These are phyloP conservation scores for Cucumis cinereus DNA, from an alignment of 306 rosid genomes.

Conservation along the genomic window DNA sequence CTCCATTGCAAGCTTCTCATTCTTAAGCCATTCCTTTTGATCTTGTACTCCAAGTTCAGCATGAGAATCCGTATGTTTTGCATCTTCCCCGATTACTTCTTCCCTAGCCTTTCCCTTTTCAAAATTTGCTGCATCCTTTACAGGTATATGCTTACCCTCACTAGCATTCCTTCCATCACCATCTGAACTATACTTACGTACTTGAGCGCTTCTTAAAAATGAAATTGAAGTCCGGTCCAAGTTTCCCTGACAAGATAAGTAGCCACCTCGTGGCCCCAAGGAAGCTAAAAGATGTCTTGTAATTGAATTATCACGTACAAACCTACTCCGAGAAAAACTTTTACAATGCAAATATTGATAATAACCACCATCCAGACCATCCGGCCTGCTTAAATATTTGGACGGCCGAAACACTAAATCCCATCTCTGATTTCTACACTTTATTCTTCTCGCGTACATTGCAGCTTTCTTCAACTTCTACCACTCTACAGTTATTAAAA, in stretches of 20 bases:
- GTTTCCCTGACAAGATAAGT: constrained; percentile 21
- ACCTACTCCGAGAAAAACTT: constrained; percentile 13
- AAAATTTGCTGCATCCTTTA: constrained; percentile 35
- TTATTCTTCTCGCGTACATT: constrained; percentile 72
- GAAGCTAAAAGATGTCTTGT: constrained; percentile 33
- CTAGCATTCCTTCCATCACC: constrained; percentile 84
- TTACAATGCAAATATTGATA: constrained; percentile 26
- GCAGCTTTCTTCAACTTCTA: constrained; percentile 25
- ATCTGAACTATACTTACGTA: constrained; percentile 57
- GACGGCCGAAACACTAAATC: constrained; percentile 39
- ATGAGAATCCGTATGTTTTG: constrained; percentile 37
- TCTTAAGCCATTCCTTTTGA: constrained; percentile 80
- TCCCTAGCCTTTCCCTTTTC: constrained; percentile 31
- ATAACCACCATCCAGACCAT: constrained; percentile 19
- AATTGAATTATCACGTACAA: constrained; percentile 24
- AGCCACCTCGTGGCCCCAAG: constrained; percentile 14
- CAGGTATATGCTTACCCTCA: constrained; percentile 51
- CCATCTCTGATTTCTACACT: constrained; percentile 58
- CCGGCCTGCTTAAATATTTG: constrained; percentile 36
- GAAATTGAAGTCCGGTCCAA: constrained; percentile 18
- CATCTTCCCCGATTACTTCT: constrained; percentile 35
- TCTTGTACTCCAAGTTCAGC: constrained; percentile 73
- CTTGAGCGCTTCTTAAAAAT: constrained; percentile 29
- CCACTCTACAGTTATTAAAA: background rate
- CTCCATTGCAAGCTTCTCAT: constrained; percentile 59